A percentile compares a stretch with the other conserved stretches of the same genome.
phyloP scores from a whole-genome alignment of 257 asterid genomes.

The Solanum appendiculatum region DNA sequence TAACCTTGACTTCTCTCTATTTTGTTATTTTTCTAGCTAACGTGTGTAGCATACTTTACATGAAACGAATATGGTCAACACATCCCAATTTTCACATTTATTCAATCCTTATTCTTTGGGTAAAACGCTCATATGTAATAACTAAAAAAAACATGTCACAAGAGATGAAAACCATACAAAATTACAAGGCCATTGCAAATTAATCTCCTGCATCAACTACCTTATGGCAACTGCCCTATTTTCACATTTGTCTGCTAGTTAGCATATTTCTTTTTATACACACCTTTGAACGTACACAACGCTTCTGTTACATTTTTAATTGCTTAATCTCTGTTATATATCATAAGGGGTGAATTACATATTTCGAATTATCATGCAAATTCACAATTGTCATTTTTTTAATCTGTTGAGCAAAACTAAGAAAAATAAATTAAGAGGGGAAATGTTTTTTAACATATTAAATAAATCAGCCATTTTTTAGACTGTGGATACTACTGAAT shows the following conservation, averaged over 20 bases:
- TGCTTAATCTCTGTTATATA: background rate
- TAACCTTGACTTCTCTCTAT: background rate
- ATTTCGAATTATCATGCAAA: background rate
- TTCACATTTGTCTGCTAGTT: background rate
- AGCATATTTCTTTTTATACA: background rate
- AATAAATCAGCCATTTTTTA: background rate
- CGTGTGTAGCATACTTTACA: background rate
- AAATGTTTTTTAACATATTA: background rate
- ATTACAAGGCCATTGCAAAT: background rate
- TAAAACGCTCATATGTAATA: too few species aligned
- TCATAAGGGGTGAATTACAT: background rate
- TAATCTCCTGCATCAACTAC: too few species aligned
- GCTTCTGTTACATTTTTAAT: background rate
- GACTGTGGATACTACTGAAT: background rate
- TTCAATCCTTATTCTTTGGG: too few species aligned
- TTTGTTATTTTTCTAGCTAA: background rate
- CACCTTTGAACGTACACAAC: background rate
- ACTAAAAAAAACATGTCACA: too few species aligned
- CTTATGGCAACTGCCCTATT: background rate
- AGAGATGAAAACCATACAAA: too few species aligned
- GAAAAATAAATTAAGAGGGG: background rate
- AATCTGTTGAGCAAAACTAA: background rate
- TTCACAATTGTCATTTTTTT: background rate
- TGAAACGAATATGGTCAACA: background rate
- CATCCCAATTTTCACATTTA: background rate